Percentiles rank a stretch among this genome's conserved stretches.
These are phyloP conservation scores for Saxophila tyrrhenica DNA, from an alignment of 495 filamentous ascomycete genomes.

Conservation along the genomic window DNA sequence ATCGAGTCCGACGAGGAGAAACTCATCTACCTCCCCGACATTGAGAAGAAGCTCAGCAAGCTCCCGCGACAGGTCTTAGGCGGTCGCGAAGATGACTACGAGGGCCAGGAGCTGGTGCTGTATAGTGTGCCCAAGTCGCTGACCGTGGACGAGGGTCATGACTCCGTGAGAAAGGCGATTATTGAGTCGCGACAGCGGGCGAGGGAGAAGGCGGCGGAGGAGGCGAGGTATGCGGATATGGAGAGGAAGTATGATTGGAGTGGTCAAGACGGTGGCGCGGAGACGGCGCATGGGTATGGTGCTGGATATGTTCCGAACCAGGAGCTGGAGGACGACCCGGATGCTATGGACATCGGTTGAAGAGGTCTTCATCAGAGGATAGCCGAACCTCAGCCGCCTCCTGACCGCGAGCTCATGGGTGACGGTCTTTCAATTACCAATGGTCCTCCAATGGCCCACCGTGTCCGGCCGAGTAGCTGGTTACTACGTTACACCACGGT, in stretches of 20 bases:
- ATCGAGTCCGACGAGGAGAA: constrained; percentile 35
- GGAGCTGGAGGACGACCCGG: constrained; percentile 36
- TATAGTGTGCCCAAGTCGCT: constrained; percentile 70
- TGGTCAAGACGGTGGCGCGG: background rate
- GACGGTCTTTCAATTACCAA: too few species aligned
- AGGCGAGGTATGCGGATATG: constrained; percentile 23
- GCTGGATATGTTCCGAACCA: constrained; percentile 11
- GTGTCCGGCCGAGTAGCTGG: too few species aligned
- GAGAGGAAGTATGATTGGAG: constrained; percentile 14
- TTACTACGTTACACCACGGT: too few species aligned
- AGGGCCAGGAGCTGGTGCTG: constrained; percentile 60
- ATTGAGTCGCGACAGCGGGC: constrained; percentile 65
- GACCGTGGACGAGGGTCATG: constrained; percentile 61
- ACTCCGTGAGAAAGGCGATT: constrained; percentile 76
- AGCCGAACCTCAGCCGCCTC: too few species aligned
- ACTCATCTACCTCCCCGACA: constrained; percentile 70
- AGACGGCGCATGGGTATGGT: constrained; percentile 17
- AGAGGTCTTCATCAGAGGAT: too few species aligned
- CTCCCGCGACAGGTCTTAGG: constrained; percentile 57
- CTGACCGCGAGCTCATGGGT: too few species aligned
- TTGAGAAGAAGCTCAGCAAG: constrained; percentile 63
- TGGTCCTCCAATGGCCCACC: too few species aligned
- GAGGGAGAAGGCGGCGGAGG: constrained; percentile 33
- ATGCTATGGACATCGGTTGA: constrained; percentile 65
- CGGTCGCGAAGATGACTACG: constrained; percentile 27